Percentiles rank a stretch among this genome's conserved stretches.
Conservation (phyloP, 495 filamentous ascomycete species). For the Annulohypoxylon maeteangense region DNA sequence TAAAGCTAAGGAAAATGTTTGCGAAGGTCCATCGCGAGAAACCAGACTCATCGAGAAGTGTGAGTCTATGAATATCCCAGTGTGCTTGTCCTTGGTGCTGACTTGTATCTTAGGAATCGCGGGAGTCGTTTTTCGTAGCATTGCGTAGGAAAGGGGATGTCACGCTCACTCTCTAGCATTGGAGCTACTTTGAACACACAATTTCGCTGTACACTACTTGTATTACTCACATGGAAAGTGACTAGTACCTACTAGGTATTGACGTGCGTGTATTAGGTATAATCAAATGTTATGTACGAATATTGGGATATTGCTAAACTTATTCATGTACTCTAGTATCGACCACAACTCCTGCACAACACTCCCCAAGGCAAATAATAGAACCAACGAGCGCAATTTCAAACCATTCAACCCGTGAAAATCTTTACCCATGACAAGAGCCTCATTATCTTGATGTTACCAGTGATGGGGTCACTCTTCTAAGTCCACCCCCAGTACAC, state of each 20-base stretch:
- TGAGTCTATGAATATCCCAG: conserved; percentile 55
- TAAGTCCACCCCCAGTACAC: not conserved
- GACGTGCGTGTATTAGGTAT: not conserved
- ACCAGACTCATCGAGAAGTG: conserved; percentile 86
- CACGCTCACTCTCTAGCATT: conserved; percentile 25
- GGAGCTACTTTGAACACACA: not conserved
- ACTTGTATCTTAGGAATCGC: conserved; percentile 77
- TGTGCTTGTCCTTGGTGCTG: not conserved
- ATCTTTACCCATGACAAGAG: not conserved
- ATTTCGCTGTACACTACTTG: conserved; percentile 15
- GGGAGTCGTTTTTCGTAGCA: conserved; percentile 87
- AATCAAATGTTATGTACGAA: not conserved
- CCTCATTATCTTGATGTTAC: not conserved
- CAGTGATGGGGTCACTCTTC: not conserved
- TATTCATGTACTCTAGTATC: not conserved
- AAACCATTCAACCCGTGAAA: not conserved
- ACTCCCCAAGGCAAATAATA: not conserved
- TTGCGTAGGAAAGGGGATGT: conserved; percentile 66
- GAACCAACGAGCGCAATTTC: not conserved
- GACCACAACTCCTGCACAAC: not conserved
- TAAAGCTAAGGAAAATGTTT: conserved; percentile 77
- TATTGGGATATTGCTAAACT: not conserved
- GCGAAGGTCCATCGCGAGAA: conserved; percentile 83
- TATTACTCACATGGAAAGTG: not conserved
- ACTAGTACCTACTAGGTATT: not conserved